Percentiles rank a stretch among this genome's conserved stretches.
Evolutionary conservation across 768 basidiomycete genomes (phyloP).

Genomic region (Pleurotus djamor): DNA sequence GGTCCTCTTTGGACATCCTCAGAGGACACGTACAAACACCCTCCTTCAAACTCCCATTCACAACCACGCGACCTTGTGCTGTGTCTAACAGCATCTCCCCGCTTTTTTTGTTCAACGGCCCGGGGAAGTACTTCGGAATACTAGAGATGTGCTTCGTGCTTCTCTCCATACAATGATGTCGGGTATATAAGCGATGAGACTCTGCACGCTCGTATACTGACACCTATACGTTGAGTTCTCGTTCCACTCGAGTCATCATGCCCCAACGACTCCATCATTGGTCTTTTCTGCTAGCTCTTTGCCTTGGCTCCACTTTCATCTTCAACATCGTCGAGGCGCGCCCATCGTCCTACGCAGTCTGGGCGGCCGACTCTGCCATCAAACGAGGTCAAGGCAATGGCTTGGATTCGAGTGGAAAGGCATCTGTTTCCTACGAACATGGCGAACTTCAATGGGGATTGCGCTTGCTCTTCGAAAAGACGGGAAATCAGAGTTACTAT

Average conservation of each 20-base stretch:
- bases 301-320: background rate
- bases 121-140: background rate
- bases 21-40: too few species aligned
- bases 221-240: background rate
- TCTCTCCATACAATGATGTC: background rate
- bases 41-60: too few species aligned
- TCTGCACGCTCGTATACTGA: too few species aligned
- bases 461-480: constrained; percentile 33
- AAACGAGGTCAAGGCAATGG: constrained; percentile 42
- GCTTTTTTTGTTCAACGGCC: background rate
- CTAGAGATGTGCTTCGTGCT: background rate
- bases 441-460: constrained; percentile 40
- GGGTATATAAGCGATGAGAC: background rate
- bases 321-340: constrained; percentile 7
- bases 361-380: constrained; percentile 47
- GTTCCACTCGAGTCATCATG: background rate
- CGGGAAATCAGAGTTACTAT: constrained; percentile 38
- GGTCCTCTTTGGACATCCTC: too few species aligned
- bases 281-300: background rate
- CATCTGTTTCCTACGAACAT: constrained; percentile 38
- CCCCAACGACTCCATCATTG: background rate
- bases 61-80: too few species aligned
- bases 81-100: background rate
- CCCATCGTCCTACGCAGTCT: constrained; percentile 37
- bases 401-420: constrained; percentile 24